Evolutionary conservation across 306 rosid genomes (phyloP), one percentile per base, ranked within the genome.

Genomic region (Sicyos edulis): DNA sequence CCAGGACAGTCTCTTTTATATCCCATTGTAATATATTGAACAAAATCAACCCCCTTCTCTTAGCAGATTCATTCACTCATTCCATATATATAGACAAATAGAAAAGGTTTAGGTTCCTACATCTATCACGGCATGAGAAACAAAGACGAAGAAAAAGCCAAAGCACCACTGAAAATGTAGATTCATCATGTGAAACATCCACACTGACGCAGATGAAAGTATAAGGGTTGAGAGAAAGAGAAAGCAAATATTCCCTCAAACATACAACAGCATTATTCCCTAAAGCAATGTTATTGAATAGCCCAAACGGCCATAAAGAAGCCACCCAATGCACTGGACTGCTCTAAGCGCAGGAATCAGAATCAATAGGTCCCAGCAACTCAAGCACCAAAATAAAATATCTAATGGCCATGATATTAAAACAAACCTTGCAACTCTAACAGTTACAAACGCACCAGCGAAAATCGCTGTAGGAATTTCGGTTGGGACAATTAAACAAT

Each of bases 151-250:
- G 68, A 58, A 81, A 83, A 74, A 74, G 60, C 54, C 44, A 70
- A 82, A 79, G 86, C 86, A 86, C 82, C 86, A 82, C 78, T 75
- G 74, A 75, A 67, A 82, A 79, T 66, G 75, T 79, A 81, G 87
- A 85, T 84, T 82, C 89, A 82, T 80, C 74, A 84, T 80, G 90
- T 72, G 93, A 84, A 80, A 84, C 87, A 90, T 87, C 89, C 84
- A 86, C 87, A 86, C 90, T 75, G 84, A 52, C 65, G 62, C 60
- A 53, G 66, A 76, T 59, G 73, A 75, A 74, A 70, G 79, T 64
- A 76, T 75, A 83, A 76, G 77, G 81, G 76, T 74, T 24, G 66
- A 83, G 71, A 76, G 40, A 68, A 68, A 78, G 80, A 81, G 82
- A 34, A 34, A 24, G 37, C 64, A n/a, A 49, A 22, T 68, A 68